Evolutionary conservation across 495 filamentous ascomycete genomes (phyloP), one percentile per base, ranked within the genome.

Genomic region (Penicillium odoratum): DNA sequence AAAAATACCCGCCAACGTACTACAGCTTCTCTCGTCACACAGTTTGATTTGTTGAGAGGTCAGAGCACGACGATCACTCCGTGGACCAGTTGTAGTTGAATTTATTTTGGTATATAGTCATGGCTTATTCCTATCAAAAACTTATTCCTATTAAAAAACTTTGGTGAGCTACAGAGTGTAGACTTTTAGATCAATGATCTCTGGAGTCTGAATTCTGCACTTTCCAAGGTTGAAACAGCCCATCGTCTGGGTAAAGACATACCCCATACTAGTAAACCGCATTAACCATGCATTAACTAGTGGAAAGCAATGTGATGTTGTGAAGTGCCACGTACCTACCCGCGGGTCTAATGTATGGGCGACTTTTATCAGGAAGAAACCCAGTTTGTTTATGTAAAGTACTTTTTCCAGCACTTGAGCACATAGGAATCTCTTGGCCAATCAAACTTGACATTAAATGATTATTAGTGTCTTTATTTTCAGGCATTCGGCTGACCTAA

Each of bases 251-350:
- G 16, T 48, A 48, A 48, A 48, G 15, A 3, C 13, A 48, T 48
- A 30, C 5, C 46, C 46, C 16, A n/a, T 31, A 16, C 28, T 31
- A 4, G 18, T 46, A 46, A 11, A 46, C 43, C 7, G 18, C 15
- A 25, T 40, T 30, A 18, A 28, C 51, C 31, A 53, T 21, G 18
- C 15, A 25, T 40, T 30, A 18, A 28, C 51, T 43, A 53, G 42
- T 53, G 49, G 49, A 18, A 52, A n/a, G 31, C 31, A 6, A 52
- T 33, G 36, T 52, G 30, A 38, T 7, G 38, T 4, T 40, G 15
- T 4, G 5, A 10, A 31, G 16, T 52, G 26, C 26, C 33, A 52
- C 36, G 13, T 16, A 13, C 15, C 46, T 30, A 40, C 38, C 38
- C 38, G 38, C 38, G 38, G 38, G 38, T 40, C 38, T 40, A 40